Percentiles rank a stretch among this genome's conserved stretches.
Conservation (phyloP, 1,139 yeast genomes). For the Entelexis sorbosivorans region DNA sequence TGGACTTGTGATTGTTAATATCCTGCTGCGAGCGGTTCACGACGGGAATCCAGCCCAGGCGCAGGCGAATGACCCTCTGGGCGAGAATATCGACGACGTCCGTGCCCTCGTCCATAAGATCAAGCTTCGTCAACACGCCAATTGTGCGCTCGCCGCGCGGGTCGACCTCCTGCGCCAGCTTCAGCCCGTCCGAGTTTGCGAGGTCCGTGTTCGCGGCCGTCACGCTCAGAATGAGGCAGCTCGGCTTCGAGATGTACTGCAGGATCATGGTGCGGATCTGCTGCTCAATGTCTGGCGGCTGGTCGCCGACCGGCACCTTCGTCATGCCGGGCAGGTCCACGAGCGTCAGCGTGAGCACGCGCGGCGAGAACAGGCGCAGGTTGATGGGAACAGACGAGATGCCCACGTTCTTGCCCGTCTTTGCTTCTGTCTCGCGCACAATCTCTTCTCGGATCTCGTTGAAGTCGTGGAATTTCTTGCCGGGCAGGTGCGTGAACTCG, state of each 20-base stretch:
- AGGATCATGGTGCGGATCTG: constrained; percentile 80
- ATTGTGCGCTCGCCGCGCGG: constrained; percentile 93
- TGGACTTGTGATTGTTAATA: constrained; percentile 64
- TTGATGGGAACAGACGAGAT: constrained; percentile 87
- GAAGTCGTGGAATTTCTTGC: constrained; percentile 71
- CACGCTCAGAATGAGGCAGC: constrained; percentile 86
- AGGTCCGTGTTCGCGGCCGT: constrained; percentile 96
- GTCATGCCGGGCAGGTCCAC: constrained; percentile 97
- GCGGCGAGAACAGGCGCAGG: constrained; percentile 77
- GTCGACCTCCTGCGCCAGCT: constrained; percentile 92
- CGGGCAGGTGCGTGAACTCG: constrained; percentile 86
- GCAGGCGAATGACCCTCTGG: constrained; percentile 87
- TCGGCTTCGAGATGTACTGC: constrained; percentile 89
- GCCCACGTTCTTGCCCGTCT: constrained; percentile 93
- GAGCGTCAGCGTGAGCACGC: constrained; percentile 77
- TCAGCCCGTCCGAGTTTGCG: constrained; percentile 89
- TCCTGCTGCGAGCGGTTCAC: constrained; percentile 96
- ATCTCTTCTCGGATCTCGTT: constrained; percentile 76
- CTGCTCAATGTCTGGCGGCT: constrained; percentile 88
- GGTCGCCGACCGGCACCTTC: constrained; percentile 95
- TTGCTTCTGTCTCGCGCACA: constrained; percentile 78
- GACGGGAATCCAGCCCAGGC: constrained; percentile 89
- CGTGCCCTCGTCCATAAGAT: constrained; percentile 96
- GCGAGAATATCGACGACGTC: constrained; percentile 87
- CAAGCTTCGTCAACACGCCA: constrained; percentile 86